These are phyloP conservation scores for Setomelanomma holmii DNA, from an alignment of 2,329 filamentous ascomycete species.

Conservation along the genomic window DNA sequence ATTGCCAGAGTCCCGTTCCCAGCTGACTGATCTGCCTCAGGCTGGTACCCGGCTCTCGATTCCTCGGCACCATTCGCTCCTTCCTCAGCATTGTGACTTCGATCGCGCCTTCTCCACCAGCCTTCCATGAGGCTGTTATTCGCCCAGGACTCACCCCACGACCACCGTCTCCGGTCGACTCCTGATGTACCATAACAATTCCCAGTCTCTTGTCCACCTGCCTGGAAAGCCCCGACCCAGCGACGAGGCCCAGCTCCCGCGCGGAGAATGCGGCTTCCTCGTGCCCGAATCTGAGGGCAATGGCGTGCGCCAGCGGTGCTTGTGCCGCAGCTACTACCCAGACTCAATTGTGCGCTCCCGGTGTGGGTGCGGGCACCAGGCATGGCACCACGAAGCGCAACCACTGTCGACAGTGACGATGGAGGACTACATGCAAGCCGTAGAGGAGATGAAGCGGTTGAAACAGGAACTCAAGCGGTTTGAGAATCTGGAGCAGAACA, in stretches of 20 bases:
- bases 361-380: slow-evolving; percentile 57
- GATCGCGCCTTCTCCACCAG: slow-evolving; percentile 17
- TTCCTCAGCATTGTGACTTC: slow-evolving; percentile 12
- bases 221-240: slow-evolving; percentile 35
- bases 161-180: slow-evolving; percentile 37
- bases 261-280: slow-evolving; percentile 49
- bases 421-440: slow-evolving; percentile 44
- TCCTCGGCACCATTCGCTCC: slow-evolving; percentile 12
- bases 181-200: slow-evolving; percentile 48
- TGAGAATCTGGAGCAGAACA: slow-evolving; percentile 43
- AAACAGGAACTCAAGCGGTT: slow-evolving; percentile 43
- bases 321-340: slow-evolving; percentile 55
- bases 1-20: slow-evolving; percentile 31
- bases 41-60: slow-evolving; percentile 16
- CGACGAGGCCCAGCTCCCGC: slow-evolving; percentile 43
- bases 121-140: slow-evolving; percentile 44
- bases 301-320: slow-evolving; percentile 48
- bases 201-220: slow-evolving; percentile 36
- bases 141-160: slow-evolving; percentile 30
- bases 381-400: slow-evolving; percentile 54
- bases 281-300: slow-evolving; percentile 33
- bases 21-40: slow-evolving; percentile 29
- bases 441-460: slow-evolving; percentile 47
- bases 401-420: slow-evolving; percentile 43
- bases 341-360: slow-evolving; percentile 47